Percentiles rank a stretch among this genome's conserved stretches.
phyloP scores from a whole-genome alignment of 73 alveolate genomes.

The Tetrahymena elliotti region DNA sequence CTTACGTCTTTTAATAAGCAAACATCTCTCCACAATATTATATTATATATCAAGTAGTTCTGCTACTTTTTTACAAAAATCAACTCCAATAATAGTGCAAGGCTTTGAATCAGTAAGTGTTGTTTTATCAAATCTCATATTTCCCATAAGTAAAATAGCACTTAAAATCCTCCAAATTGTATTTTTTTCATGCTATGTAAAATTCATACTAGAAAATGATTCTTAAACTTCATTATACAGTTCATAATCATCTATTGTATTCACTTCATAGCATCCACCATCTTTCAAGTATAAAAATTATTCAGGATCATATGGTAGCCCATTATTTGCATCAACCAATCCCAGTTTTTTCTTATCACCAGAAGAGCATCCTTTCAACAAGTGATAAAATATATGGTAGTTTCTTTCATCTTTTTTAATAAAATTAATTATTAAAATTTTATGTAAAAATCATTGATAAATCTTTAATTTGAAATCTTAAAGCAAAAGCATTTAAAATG shows the following conservation, averaged over 20 bases:
- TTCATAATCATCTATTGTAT: slow-evolving; percentile 29
- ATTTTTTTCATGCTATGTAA: slow-evolving; percentile 1
- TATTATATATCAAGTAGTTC: neutral
- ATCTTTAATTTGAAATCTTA: too few species aligned
- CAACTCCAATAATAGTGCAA: neutral
- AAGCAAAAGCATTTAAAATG: neutral
- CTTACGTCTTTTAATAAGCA: slow-evolving; percentile 13
- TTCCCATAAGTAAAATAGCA: slow-evolving; percentile 29
- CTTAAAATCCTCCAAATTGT: neutral
- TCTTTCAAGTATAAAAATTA: slow-evolving; percentile 6
- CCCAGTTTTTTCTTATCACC: neutral
- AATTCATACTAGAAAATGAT: neutral
- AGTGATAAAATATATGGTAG: slow-evolving; percentile 30
- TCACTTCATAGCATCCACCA: slow-evolving; percentile 18
- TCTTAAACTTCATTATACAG: slow-evolving; percentile 16
- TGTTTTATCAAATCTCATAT: slow-evolving; percentile 11
- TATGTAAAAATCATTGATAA: neutral
- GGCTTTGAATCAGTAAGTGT: slow-evolving; percentile 31
- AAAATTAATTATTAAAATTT: neutral
- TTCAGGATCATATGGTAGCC: slow-evolving; percentile 6
- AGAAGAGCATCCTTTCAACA: slow-evolving; percentile 8
- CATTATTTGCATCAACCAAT: neutral
- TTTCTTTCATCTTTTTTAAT: slow-evolving; percentile 8
- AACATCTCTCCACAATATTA: neutral
- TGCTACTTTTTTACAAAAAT: neutral